Evolutionary conservation across 352 stramenopile genomes (phyloP).

Genomic region (Phytophthora idaei): DNA sequence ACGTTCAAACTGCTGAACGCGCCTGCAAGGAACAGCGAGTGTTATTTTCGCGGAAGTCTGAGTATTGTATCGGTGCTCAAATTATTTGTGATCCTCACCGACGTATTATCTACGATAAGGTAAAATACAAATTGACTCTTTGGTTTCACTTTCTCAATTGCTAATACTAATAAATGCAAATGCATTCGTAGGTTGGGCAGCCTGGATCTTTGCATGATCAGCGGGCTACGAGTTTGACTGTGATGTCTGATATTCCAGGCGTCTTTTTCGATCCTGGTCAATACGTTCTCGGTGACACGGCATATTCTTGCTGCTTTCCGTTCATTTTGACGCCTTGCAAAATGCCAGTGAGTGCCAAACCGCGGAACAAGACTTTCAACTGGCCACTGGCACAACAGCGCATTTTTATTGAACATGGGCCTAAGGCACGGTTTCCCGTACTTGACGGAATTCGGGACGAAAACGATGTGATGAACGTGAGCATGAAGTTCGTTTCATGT

Average conservation of each 20-base stretch:
- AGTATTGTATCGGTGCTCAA: conserved; percentile 1
- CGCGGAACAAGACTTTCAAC: conserved; percentile 6
- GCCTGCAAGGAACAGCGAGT: background rate
- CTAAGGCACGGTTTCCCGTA: background rate
- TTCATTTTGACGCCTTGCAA: conserved; percentile 10
- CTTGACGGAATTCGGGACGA: background rate
- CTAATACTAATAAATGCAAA: background rate
- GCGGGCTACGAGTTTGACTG: conserved; percentile 3
- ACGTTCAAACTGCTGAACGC: background rate
- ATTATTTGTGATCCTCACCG: conserved; percentile 6
- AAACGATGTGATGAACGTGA: background rate
- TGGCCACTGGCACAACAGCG: conserved; percentile 3
- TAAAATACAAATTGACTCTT: background rate
- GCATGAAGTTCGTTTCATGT: background rate
- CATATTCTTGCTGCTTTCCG: conserved; percentile 4
- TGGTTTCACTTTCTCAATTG: background rate
- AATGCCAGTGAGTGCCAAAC: background rate
- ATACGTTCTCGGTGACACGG: conserved; percentile 4
- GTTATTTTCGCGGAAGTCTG: conserved; percentile 10
- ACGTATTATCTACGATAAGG: conserved; percentile 10
- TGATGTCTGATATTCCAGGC: background rate
- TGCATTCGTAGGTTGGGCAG: conserved; percentile 2
- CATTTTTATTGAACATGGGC: conserved; percentile 3
- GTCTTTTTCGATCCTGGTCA: background rate
- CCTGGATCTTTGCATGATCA: conserved; percentile 9